These are phyloP conservation scores for Pholiota adiposa DNA, from an alignment of 1,284 basidiomycete genomes.

Conservation along the genomic window DNA sequence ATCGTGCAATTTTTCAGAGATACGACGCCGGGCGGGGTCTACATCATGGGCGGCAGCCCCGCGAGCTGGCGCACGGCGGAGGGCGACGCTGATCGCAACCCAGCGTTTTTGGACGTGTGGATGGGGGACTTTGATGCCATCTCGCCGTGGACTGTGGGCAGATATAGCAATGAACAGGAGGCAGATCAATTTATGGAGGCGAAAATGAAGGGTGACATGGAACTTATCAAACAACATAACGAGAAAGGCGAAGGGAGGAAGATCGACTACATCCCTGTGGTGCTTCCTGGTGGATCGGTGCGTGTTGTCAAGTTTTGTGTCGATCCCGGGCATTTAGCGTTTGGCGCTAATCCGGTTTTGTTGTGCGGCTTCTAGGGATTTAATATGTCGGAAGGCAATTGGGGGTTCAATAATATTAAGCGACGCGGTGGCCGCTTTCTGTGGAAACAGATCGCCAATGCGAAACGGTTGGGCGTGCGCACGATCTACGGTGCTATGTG, in stretches of 20 bases:
- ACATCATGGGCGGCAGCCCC: constrained; percentile 70
- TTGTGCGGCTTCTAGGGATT: constrained; percentile 64
- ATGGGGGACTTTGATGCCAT: constrained; percentile 75
- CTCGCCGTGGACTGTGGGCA: constrained; percentile 77
- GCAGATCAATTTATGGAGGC: constrained; percentile 63
- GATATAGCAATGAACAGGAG: constrained; percentile 58
- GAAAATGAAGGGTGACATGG: constrained; percentile 64
- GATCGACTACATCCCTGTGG: constrained; percentile 76
- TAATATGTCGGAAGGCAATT: constrained; percentile 69
- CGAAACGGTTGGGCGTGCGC: constrained; percentile 60
- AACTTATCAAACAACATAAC: constrained; percentile 55
- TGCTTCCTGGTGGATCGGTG: constrained; percentile 77
- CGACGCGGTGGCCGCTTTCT: constrained; percentile 73
- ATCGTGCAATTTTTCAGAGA: constrained; percentile 59
- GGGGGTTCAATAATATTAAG: constrained; percentile 68
- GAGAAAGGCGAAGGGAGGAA: constrained; percentile 48
- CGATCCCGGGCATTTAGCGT: constrained; percentile 1
- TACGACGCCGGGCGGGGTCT: constrained; percentile 70
- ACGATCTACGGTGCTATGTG: constrained; percentile 82
- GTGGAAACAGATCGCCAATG: constrained; percentile 76
- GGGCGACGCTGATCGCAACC: constrained; percentile 67
- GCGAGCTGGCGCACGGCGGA: constrained; percentile 71
- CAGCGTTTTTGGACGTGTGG: constrained; percentile 67
- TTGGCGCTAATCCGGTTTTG: neutral
- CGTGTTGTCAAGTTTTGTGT: no score